phyloP scores from a whole-genome alignment of 805 yeast species.

The Wickerhamiella slavikovae region DNA sequence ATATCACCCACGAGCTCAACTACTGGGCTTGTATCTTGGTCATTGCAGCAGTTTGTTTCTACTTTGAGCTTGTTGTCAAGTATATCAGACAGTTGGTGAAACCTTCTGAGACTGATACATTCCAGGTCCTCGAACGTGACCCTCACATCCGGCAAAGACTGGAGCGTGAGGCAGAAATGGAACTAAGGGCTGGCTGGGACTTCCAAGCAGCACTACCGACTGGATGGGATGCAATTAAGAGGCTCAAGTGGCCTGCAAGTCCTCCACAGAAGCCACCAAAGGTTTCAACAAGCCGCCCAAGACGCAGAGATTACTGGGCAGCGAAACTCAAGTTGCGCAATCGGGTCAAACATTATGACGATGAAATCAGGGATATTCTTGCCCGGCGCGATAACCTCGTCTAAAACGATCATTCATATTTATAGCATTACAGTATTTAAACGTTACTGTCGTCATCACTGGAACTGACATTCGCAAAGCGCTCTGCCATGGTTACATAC shows the following conservation, averaged over 20 bases:
- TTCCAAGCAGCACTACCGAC: slow-evolving; percentile 38
- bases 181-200: slow-evolving; percentile 38
- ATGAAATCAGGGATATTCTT: slow-evolving; percentile 18
- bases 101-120: slow-evolving; percentile 62
- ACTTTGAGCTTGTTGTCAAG: slow-evolving; percentile 45
- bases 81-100: slow-evolving; percentile 31
- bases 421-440: not conserved
- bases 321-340: slow-evolving; percentile 14
- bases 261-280: slow-evolving; percentile 1
- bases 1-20: slow-evolving; percentile 60
- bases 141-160: slow-evolving; percentile 41
- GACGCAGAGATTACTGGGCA: slow-evolving; percentile 7
- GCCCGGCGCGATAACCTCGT: slow-evolving; percentile 21
- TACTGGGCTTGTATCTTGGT: slow-evolving; percentile 71
- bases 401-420: slow-evolving; percentile 8
- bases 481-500: slow-evolving; percentile 10
- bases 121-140: slow-evolving; percentile 58
- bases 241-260: slow-evolving; percentile 14
- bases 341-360: slow-evolving; percentile 16
- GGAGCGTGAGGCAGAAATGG: slow-evolving; percentile 52
- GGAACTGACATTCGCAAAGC: too few relatives aligned
- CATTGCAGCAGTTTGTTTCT: slow-evolving; percentile 33
- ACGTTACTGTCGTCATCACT: too few relatives aligned
- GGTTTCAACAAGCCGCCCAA: slow-evolving; percentile 5
- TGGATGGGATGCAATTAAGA: slow-evolving; percentile 43